These are phyloP conservation scores for Fonsecaea monophora DNA, from an alignment of 2,329 filamentous ascomycete genomes.

Conservation along the genomic window DNA sequence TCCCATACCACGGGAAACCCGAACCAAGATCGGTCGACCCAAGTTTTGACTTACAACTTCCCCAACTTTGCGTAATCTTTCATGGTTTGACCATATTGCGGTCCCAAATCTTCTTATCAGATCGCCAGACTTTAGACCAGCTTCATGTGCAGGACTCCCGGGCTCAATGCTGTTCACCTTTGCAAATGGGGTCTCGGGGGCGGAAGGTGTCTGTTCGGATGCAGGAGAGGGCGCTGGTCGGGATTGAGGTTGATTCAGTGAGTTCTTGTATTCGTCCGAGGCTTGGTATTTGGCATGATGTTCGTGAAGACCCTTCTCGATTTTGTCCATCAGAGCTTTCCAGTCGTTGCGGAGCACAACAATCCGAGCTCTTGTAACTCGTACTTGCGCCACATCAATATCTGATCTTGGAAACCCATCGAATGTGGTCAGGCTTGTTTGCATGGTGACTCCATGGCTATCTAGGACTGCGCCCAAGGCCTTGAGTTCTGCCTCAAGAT, in stretches of 20 bases:
- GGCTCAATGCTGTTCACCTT: conserved; percentile 83
- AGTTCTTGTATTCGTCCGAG: conserved; percentile 42
- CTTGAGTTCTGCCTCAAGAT: conserved; percentile 83
- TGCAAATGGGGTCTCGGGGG: conserved; percentile 73
- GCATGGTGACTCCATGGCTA: conserved; percentile 85
- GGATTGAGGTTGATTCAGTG: conserved; percentile 29
- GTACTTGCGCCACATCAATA: conserved; percentile 93
- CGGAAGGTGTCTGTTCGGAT: conserved; percentile 38
- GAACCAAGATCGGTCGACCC: conserved; percentile 64
- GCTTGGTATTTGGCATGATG: conserved; percentile 76
- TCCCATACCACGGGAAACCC: conserved; percentile 33
- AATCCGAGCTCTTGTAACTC: conserved; percentile 89
- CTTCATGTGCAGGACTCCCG: conserved; percentile 79
- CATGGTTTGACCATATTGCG: conserved; percentile 83
- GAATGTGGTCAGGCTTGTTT: conserved; percentile 80
- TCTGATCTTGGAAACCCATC: conserved; percentile 94
- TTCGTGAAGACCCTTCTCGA: conserved; percentile 86
- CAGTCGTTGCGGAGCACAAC: conserved; percentile 92
- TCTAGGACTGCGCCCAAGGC: conserved; percentile 82
- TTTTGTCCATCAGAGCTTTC: conserved; percentile 80
- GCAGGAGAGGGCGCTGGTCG: conserved; percentile 36
- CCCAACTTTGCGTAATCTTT: conserved; percentile 82
- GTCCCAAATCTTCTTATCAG: conserved; percentile 83
- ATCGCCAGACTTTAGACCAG: conserved; percentile 82
- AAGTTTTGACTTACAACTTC: conserved; percentile 86